A percentile compares a stretch with the other conserved stretches of the same genome.
phyloP scores from a whole-genome alignment of 371 early-diverging fungal species.

The Actinomortierella ambigua region DNA sequence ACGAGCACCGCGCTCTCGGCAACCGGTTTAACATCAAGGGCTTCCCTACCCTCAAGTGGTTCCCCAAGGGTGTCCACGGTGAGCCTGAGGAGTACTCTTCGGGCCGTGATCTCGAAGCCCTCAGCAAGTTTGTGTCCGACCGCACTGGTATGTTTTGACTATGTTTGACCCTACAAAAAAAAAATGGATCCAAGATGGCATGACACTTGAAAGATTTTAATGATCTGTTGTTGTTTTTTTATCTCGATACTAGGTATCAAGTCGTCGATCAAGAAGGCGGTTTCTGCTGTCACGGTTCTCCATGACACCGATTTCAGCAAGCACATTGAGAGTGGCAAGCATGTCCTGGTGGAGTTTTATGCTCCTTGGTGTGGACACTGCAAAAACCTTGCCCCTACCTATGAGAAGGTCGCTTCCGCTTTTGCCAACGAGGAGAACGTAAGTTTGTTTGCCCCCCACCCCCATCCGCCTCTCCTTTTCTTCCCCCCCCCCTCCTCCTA shows the following conservation, averaged over 20 bases:
- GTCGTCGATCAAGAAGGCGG: constrained; percentile 40
- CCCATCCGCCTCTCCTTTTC: not conserved
- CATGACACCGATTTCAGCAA: constrained; percentile 42
- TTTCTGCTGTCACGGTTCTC: constrained; percentile 32
- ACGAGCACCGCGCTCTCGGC: constrained; percentile 80
- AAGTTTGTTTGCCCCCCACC: constrained; percentile 5
- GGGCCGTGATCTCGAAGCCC: constrained; percentile 82
- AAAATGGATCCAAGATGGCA: too few relatives aligned
- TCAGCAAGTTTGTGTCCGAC: constrained; percentile 74
- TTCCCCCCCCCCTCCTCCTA: not conserved
- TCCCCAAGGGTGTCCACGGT: constrained; percentile 78
- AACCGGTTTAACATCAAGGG: constrained; percentile 74
- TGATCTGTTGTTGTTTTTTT: not conserved
- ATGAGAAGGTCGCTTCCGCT: constrained; percentile 62
- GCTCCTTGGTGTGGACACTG: constrained; percentile 94
- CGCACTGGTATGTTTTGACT: constrained; percentile 65
- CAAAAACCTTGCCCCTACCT: constrained; percentile 75
- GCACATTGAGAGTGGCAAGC: constrained; percentile 46
- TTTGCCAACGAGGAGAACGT: constrained; percentile 52
- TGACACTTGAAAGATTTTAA: not conserved
- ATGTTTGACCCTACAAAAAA: not conserved
- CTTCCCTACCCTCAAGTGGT: constrained; percentile 95
- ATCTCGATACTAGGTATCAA: constrained; percentile 27
- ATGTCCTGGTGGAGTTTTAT: constrained; percentile 76
- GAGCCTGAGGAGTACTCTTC: constrained; percentile 79